Evolutionary conservation across 495 filamentous ascomycete species (phyloP), one percentile per base, ranked within the genome.

Genomic region (Penicillium lividum): DNA sequence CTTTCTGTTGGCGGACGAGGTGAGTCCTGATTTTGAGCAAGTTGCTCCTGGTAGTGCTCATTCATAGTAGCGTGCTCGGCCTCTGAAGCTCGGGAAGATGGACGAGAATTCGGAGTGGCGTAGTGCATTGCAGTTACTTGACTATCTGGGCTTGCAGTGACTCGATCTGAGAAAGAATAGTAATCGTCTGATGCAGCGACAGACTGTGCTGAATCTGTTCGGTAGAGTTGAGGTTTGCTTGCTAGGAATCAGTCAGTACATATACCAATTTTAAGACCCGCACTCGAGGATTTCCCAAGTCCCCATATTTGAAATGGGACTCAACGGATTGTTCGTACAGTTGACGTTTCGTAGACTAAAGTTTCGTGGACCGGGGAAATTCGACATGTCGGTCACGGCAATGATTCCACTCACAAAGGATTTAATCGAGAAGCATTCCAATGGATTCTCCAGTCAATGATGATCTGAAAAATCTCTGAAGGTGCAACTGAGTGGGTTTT

Each of bases 171-270:
- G 63, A 86, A 76, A n/a, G 84, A 86, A 65, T 84, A 86, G 69
- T 87, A 88, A 71, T 88, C 83, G 73, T 88, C 84, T 42, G 86
- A 87, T 46, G 85, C 86, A 47, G 85, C 76, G 51, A 84, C 71
- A 45, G 84, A 88, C 62, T 86, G 86, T 57, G 77, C 76, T 1
- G 84, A 87, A 57, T 76, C 65, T 51, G 77, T 71, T 56, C 80
- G 77, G 18, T 77, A 68, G 44, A 88, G 61, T 67, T 83, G 82
- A 45, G 81, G 82, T 65, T 70, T 77, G 68, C 71, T 80, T 68
- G 79, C 80, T 84, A 51, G 29, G 61, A 38, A 51, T 50, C 8
- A 44, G 44, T 70, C 34, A 64, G 58, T 51, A 31, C 34, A 56
- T 28, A 36, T 49, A 50, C 22, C 22, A 25, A 34, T 16, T 18